These are phyloP conservation scores for Clavispora carvajalis DNA, from an alignment of 805 yeast genomes.

Conservation along the genomic window DNA sequence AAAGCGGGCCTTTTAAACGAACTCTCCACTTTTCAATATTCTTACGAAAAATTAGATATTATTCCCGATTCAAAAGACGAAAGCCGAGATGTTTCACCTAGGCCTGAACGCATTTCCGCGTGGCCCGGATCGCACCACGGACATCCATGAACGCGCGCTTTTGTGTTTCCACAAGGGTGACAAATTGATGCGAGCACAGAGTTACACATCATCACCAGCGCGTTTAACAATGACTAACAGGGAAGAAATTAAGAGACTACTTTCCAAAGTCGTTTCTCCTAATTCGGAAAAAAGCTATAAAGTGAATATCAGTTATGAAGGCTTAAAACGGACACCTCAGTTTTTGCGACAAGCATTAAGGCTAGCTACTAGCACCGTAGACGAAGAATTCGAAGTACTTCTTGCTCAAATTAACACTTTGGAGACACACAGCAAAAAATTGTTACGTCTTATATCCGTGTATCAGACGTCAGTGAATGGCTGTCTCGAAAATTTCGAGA, in stretches of 20 bases:
- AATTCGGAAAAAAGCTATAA: not conserved
- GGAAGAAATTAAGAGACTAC: not conserved
- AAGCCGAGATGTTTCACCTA: conserved; percentile 25
- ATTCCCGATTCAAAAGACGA: conserved; percentile 17
- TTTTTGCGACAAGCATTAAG: not conserved
- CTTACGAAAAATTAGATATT: conserved; percentile 6
- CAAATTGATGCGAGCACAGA: not conserved
- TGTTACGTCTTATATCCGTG: conserved; percentile 13
- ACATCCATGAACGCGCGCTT: conserved; percentile 38
- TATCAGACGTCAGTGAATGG: conserved; percentile 5
- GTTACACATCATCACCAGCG: no score
- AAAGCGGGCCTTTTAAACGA: conserved; percentile 14
- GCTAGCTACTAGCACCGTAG: conserved; percentile 20
- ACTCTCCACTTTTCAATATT: conserved; percentile 10
- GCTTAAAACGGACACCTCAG: conserved; percentile 1
- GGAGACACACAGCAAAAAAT: conserved; percentile 14
- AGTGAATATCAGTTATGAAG: not conserved
- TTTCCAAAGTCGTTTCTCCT: not conserved
- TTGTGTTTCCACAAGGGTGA: not conserved
- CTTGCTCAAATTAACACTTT: not conserved
- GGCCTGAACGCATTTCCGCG: conserved; percentile 39
- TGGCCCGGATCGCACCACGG: conserved; percentile 72
- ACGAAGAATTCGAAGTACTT: conserved; percentile 23
- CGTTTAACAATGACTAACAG: not conserved
- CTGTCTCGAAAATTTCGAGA: conserved; percentile 15